phyloP scores from a whole-genome alignment of 768 basidiomycete genomes.

The Boletus barrowsii region DNA sequence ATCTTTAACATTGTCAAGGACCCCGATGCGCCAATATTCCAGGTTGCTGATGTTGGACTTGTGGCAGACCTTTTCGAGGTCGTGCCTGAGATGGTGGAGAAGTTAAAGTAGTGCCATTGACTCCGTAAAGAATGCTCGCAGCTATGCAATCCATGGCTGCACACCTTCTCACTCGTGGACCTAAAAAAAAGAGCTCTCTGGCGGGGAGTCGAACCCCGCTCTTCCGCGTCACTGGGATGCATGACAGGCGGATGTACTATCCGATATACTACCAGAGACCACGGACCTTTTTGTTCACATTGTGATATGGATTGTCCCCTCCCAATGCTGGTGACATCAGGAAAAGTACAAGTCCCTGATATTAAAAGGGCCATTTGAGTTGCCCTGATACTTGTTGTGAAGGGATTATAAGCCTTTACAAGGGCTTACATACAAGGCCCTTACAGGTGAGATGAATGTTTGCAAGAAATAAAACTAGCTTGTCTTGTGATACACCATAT shows the following conservation, averaged over 20 bases:
- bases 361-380: too few relatives aligned
- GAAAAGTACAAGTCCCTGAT: too few relatives aligned
- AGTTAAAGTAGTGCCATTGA: constrained; percentile 55
- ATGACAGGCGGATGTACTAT: constrained; percentile 51
- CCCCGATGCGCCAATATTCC: constrained; percentile 97
- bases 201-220: constrained; percentile 47
- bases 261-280: constrained; percentile 44
- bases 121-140: constrained; percentile 6
- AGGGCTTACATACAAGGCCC: too few relatives aligned
- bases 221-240: constrained; percentile 25
- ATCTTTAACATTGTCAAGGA: constrained; percentile 53
- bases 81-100: constrained; percentile 87
- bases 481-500: too few relatives aligned
- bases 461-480: too few relatives aligned
- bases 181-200: constrained; percentile 29
- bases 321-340: too few relatives aligned
- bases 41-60: constrained; percentile 93
- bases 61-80: constrained; percentile 91
- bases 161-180: too few relatives aligned
- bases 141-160: not conserved
- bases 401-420: too few relatives aligned
- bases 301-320: too few relatives aligned
- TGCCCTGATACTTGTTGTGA: too few relatives aligned
- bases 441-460: too few relatives aligned
- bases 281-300: too few relatives aligned